Evolutionary conservation across 2,329 filamentous ascomycete species (phyloP), one percentile per base, ranked within the genome.

Genomic region (Penicillium crustosum): DNA sequence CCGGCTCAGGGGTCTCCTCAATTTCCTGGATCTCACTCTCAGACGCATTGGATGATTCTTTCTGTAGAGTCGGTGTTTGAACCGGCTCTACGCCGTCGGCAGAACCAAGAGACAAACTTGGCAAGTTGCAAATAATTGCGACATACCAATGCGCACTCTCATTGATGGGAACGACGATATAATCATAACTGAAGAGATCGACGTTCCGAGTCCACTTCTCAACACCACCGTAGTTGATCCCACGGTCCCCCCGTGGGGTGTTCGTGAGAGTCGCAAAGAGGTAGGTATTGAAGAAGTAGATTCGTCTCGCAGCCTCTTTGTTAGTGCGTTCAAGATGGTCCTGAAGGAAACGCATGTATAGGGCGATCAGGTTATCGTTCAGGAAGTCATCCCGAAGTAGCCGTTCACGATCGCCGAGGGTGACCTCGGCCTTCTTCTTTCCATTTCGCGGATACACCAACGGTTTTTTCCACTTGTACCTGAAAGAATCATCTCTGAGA

Each of bases 241-340:
- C 77, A 49, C 78, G 74, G 65, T 75, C 78, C 36, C 84, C 80
- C 57, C 80, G 81, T 17, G 76, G 73, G 8, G 75, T 75, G 33
- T 85, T 87, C 19, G 84, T 90, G 44, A 97, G 81, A 48, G 87
- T 88, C 21, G 88, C 86, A 70, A 90, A 97, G 75, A 97, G 97
- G 75, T 91, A 96, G 0, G 91, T 94, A 71, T 93, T 97, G 79
- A 96, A 93, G 65, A 96, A 89, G 71, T 95, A 91, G 4, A 96
- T 86, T 51, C 86, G 85, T 58, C 85, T 79, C 0, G 86, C 77
- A 4, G 87, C 66, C 45, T 85, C 78, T 0, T 84, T 81, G 2
- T 81, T 79, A 12, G 81, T 77, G 39, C 78, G 74, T 61, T 86
- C 82, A 36, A 89, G 73, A 42, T 82, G 75, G 57, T 83, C 77